Evolutionary conservation across 2,329 filamentous ascomycete species (phyloP).

Genomic region (Ceratocystis papillata): DNA sequence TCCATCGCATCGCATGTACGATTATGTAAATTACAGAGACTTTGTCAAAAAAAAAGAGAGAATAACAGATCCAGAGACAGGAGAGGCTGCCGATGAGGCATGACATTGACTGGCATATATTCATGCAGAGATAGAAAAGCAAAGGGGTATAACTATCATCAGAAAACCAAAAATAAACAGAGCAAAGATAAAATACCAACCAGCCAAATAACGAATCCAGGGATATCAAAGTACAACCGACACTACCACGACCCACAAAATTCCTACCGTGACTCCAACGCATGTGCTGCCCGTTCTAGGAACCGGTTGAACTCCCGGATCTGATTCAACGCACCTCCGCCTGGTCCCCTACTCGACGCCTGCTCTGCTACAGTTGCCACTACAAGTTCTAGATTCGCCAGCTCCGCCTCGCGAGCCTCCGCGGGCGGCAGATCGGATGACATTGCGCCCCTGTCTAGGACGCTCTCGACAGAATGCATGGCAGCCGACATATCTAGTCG

Average conservation of each 20-base stretch:
- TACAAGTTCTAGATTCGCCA: constrained; percentile 47
- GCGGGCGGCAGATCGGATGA: constrained; percentile 36
- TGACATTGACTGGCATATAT: not conserved
- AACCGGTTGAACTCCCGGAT: constrained; percentile 54
- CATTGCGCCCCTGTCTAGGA: constrained; percentile 41
- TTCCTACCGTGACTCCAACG: constrained; percentile 40
- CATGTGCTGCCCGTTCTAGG: constrained; percentile 48
- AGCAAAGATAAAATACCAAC: not conserved
- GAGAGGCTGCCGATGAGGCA: not conserved
- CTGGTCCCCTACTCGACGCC: constrained; percentile 40
- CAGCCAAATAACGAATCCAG: constrained; percentile 2
- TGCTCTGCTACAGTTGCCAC: constrained; percentile 46
- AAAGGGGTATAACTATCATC: constrained; percentile 19
- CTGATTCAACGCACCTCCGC: constrained; percentile 45
- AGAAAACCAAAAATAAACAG: constrained; percentile 18
- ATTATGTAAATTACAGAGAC: constrained; percentile 2
- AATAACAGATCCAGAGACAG: not conserved
- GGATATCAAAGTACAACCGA: constrained; percentile 1
- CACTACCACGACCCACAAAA: not conserved
- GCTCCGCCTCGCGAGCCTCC: constrained; percentile 41
- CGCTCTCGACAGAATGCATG: constrained; percentile 53
- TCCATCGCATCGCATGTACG: not conserved
- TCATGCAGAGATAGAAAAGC: constrained; percentile 6
- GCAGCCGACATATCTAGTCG: constrained; percentile 45
- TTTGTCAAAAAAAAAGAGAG: not conserved